Percentiles rank a stretch among this genome's conserved stretches.
These are phyloP conservation scores for Aspergillus fumigatus DNA, from an alignment of 2,329 filamentous ascomycete species.

Conservation along the genomic window DNA sequence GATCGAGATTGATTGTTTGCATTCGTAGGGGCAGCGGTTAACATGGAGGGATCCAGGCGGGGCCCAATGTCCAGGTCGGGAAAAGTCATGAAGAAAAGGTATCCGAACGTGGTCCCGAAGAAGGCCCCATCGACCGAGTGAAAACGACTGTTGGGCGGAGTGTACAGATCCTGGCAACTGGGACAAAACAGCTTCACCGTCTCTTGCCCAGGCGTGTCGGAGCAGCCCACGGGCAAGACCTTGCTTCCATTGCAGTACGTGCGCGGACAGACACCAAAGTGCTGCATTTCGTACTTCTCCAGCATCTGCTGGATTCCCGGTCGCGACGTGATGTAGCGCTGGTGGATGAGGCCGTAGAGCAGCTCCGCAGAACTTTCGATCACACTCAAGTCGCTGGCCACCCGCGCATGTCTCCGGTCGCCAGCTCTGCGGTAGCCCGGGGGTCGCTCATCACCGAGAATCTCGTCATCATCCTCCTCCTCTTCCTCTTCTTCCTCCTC, in stretches of 20 bases:
- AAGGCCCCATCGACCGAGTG: slow-evolving; percentile 97
- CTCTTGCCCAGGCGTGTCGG: slow-evolving; percentile 91
- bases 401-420: slow-evolving; percentile 75
- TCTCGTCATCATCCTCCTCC: slow-evolving; percentile 65
- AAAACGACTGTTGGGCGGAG: slow-evolving; percentile 93
- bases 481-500: slow-evolving; percentile 65
- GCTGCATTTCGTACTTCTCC: slow-evolving; percentile 95
- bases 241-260: slow-evolving; percentile 87
- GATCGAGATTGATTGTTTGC: slow-evolving; percentile 29
- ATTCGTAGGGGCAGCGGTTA: slow-evolving; percentile 21
- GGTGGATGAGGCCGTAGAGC: slow-evolving; percentile 96
- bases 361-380: slow-evolving; percentile 98
- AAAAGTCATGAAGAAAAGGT: slow-evolving; percentile 97
- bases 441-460: slow-evolving; percentile 54
- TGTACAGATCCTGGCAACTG: slow-evolving; percentile 93
- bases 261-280: slow-evolving; percentile 94
- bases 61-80: slow-evolving; percentile 84
- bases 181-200: slow-evolving; percentile 99
- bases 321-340: slow-evolving; percentile 94
- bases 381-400: slow-evolving; percentile 87
- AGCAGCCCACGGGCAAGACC: slow-evolving; percentile 87
- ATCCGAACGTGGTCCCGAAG: slow-evolving; percentile 95
- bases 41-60: slow-evolving; percentile 52
- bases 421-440: slow-evolving; percentile 46
- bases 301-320: slow-evolving; percentile 98